These are phyloP conservation scores for Malassezia japonica DNA, from an alignment of 1,284 basidiomycete genomes.

Conservation along the genomic window DNA sequence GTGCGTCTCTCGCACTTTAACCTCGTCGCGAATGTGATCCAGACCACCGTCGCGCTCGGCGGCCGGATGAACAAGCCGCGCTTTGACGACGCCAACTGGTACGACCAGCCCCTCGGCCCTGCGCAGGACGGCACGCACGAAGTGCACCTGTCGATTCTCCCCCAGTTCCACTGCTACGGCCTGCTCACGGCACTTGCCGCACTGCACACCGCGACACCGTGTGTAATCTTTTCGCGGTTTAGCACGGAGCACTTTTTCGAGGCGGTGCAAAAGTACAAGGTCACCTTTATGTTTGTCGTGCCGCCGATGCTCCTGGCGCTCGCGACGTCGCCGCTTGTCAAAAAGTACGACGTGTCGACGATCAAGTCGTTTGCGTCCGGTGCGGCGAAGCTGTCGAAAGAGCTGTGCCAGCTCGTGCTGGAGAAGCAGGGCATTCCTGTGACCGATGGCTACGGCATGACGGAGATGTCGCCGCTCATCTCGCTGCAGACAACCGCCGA, in stretches of 20 bases:
- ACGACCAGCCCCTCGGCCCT: constrained; percentile 18
- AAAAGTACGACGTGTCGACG: constrained; percentile 34
- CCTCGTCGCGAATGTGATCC: constrained; percentile 41
- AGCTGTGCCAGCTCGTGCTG: constrained; percentile 28
- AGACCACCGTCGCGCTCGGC: constrained; percentile 32
- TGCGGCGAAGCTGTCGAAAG: constrained; percentile 31
- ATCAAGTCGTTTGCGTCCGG: constrained; percentile 38
- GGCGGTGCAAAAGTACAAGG: constrained; percentile 27
- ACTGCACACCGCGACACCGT: constrained; percentile 40
- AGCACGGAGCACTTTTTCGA: constrained; percentile 33
- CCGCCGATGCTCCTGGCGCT: constrained; percentile 44
- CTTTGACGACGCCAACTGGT: constrained; percentile 30
- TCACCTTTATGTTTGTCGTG: constrained; percentile 45
- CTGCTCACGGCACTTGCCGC: constrained; percentile 36
- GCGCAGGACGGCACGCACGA: constrained; percentile 23
- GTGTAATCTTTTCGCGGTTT: constrained; percentile 33
- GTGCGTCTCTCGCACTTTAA: constrained; percentile 40
- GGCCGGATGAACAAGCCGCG: constrained; percentile 40
- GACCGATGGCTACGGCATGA: constrained; percentile 47
- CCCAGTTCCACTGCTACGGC: constrained; percentile 47
- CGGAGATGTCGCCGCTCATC: constrained; percentile 45
- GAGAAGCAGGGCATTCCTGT: constrained; percentile 29
- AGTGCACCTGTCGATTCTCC: constrained; percentile 40
- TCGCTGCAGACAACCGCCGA: constrained; percentile 34
- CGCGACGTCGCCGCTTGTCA: constrained; percentile 30